These are phyloP conservation scores for Epichloe gansuensis DNA, from an alignment of 2,329 filamentous ascomycete genomes.

Conservation along the genomic window DNA sequence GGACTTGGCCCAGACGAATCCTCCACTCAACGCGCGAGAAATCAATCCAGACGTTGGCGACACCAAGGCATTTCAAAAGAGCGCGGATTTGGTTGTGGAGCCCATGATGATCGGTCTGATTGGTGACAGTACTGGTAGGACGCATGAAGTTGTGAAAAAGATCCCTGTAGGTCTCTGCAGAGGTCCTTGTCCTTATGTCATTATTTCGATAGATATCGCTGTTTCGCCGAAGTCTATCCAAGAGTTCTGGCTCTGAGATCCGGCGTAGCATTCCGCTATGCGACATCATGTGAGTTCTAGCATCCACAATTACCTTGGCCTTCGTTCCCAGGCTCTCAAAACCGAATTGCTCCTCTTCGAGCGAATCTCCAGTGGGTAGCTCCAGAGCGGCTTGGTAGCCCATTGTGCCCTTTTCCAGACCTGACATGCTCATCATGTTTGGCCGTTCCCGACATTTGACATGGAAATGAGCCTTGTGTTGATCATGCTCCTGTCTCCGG, in stretches of 20 bases:
- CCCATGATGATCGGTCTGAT: slow-evolving; percentile 45
- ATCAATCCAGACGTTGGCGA: slow-evolving; percentile 59
- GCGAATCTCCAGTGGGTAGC: slow-evolving; percentile 48
- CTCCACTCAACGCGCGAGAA: slow-evolving; percentile 65
- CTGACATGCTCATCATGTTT: slow-evolving; percentile 61
- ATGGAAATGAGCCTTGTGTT: slow-evolving; percentile 43
- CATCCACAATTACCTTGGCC: slow-evolving; percentile 40
- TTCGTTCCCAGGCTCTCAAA: slow-evolving; percentile 44
- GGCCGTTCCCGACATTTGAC: slow-evolving; percentile 48
- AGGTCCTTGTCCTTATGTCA: slow-evolving; percentile 35
- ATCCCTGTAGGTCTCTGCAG: slow-evolving; percentile 48
- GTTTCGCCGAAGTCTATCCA: slow-evolving; percentile 46
- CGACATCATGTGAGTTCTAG: slow-evolving; percentile 43
- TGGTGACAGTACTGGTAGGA: slow-evolving; percentile 41
- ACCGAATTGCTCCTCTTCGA: slow-evolving; percentile 49
- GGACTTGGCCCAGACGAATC: slow-evolving; percentile 56
- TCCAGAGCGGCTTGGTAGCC: slow-evolving; percentile 58
- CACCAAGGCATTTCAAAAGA: slow-evolving; percentile 50
- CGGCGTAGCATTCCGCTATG: slow-evolving; percentile 40
- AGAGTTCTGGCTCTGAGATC: slow-evolving; percentile 42
- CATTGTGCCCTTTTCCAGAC: slow-evolving; percentile 56
- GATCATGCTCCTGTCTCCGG: slow-evolving; percentile 28
- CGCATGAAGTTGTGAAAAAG: slow-evolving; percentile 48
- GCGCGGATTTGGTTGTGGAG: slow-evolving; percentile 58
- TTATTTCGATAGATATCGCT: slow-evolving; percentile 42